Conservation (phyloP, 176 grass and related monocot genomes). For the Rhynchospora pubera region DNA sequence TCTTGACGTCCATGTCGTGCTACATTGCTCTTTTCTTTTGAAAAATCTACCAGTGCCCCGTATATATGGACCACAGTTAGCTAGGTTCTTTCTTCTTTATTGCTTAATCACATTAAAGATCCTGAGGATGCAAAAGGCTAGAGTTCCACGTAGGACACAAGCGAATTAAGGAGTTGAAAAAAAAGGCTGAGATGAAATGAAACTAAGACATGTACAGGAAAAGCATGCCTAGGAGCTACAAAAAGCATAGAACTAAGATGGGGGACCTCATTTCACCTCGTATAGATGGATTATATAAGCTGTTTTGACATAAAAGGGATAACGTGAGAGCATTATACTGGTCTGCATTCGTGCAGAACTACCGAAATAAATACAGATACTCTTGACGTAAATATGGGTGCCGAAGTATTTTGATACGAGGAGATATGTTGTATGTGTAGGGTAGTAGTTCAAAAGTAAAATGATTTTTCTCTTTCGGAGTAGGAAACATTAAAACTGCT, state of each 20-base stretch:
- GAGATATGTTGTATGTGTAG: too few species aligned
- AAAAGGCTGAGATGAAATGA: neutral
- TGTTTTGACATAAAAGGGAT: neutral
- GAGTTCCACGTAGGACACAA: neutral
- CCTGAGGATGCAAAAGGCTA: neutral
- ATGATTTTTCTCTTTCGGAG: too few species aligned
- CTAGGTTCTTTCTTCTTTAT: too few species aligned
- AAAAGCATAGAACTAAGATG: neutral
- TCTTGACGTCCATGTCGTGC: too few species aligned
- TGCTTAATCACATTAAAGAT: neutral
- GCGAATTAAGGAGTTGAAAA: neutral
- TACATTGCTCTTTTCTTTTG: too few species aligned
- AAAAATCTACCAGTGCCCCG: too few species aligned
- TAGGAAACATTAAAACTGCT: too few species aligned
- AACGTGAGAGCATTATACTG: neutral
- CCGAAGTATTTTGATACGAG: too few species aligned
- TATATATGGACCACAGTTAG: neutral
- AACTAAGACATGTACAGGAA: neutral
- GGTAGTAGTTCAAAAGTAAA: too few species aligned
- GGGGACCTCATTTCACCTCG: neutral
- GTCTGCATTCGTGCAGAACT: neutral
- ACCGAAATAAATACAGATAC: neutral
- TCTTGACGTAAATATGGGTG: neutral
- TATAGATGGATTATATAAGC: neutral
- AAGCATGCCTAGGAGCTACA: neutral